Evolutionary conservation across 495 filamentous ascomycete genomes (phyloP), one percentile per base, ranked within the genome.

Genomic region (Opeltia flavorubescens): DNA sequence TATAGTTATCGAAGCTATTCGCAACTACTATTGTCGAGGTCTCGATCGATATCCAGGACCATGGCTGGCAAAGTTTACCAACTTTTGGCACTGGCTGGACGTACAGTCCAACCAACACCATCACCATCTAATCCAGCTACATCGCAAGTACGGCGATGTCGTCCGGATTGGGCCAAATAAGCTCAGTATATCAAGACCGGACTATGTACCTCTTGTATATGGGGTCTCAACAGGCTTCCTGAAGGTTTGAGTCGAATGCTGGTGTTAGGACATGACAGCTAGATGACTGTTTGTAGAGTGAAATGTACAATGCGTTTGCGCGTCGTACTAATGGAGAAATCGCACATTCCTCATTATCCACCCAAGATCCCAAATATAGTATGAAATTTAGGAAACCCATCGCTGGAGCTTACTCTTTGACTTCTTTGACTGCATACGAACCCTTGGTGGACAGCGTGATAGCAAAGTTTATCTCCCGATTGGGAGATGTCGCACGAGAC

Each of bases 151-250:
- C 54, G 66, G 65, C 7, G 23, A 54, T 7, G 58, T 55, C 15
- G 62, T 68, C 21, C 60, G 62, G 3, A 47, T 67, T 43, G 65
- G 62, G 1, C 66, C 65, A 2, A 64, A 66, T 25, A 35, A 55
- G 11, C 42, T 67, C 39, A 65, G 63, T 39, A 52, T 69, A 17
- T 36, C 34, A 17, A n/a, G 20, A n/a, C 8, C 34, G 5, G 34
- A 36, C 34, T 36, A n/a, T 36, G 3, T 36, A 18, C 34, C 34
- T 36, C n/a, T 36, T n/a, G n/a, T n/a, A n/a, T n/a, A n/a, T n/a
- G n/a, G n/a, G n/a, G n/a, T n/a, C n/a, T n/a, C n/a, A n/a, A n/a
- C n/a, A n/a, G n/a, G n/a, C n/a, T n/a, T n/a, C n/a, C n/a, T n/a
- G n/a, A n/a, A n/a, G n/a, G n/a, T n/a, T n/a, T n/a, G n/a, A n/a